These are phyloP conservation scores for Rhizopus sp. DNA, from an alignment of 371 early-diverging fungal genomes.

Conservation along the genomic window DNA sequence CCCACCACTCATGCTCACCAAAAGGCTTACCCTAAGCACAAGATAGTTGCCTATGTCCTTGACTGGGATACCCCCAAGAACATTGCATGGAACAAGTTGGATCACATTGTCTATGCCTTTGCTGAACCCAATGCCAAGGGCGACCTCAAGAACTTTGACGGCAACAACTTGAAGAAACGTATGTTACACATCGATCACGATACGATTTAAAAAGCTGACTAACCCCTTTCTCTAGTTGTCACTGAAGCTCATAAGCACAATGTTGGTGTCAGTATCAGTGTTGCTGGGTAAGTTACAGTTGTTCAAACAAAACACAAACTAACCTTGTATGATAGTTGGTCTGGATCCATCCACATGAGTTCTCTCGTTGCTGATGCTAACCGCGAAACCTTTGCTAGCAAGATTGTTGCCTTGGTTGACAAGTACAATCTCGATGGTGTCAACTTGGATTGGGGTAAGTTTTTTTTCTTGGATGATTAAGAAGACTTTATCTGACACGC, in stretches of 20 bases:
- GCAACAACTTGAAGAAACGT: constrained; percentile 9
- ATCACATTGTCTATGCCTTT: constrained; percentile 46
- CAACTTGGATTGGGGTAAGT: constrained; percentile 60
- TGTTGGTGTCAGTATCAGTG: constrained; percentile 38
- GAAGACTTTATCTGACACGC: not conserved
- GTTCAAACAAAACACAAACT: not conserved
- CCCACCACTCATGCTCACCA: too few species aligned
- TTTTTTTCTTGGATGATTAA: not conserved
- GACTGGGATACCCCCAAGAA: constrained; percentile 45
- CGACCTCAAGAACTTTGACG: constrained; percentile 21
- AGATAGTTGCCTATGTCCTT: constrained; percentile 35
- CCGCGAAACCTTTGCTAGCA: constrained; percentile 27
- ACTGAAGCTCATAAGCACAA: constrained; percentile 39
- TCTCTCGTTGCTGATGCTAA: constrained; percentile 10
- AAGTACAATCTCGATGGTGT: constrained; percentile 59
- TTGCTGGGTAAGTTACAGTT: constrained; percentile 38
- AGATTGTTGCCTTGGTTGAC: constrained; percentile 31
- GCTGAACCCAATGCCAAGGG: constrained; percentile 38
- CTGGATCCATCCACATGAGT: constrained; percentile 43
- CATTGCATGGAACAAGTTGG: constrained; percentile 39
- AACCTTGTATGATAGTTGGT: constrained; percentile 33
- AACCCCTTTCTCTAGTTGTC: constrained; percentile 25
- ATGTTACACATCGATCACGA: not conserved
- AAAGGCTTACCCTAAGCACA: constrained; percentile 11
- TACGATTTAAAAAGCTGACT: not conserved